Percentiles rank a stretch among this genome's conserved stretches.
phyloP scores from a whole-genome alignment of 1,284 basidiomycete species.

The Polyporus tsugae region DNA sequence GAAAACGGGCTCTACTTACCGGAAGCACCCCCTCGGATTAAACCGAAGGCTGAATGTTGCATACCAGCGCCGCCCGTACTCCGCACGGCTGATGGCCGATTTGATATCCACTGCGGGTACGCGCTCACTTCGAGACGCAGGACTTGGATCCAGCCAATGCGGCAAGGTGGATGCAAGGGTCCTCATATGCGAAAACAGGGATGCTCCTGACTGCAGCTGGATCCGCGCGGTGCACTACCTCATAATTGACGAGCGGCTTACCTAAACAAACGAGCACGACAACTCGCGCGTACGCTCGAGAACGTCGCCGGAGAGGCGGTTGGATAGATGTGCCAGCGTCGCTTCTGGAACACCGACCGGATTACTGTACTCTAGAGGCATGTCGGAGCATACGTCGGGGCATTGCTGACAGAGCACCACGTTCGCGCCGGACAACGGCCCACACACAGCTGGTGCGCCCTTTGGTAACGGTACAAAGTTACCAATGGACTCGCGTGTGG shows the following conservation, averaged over 20 bases:
- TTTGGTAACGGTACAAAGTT: too few relatives aligned
- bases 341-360: neutral
- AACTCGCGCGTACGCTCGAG: neutral
- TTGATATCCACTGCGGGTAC: neutral
- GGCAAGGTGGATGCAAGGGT: neutral
- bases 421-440: neutral
- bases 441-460: too few relatives aligned
- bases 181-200: neutral
- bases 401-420: neutral
- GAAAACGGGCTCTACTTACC: neutral
- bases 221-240: neutral
- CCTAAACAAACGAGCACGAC: constrained; percentile 1
- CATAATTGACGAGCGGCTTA: neutral
- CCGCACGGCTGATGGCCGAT: neutral
- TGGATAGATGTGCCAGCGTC: neutral
- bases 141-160: neutral
- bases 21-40: neutral
- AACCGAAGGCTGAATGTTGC: neutral
- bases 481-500: neutral
- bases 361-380: neutral
- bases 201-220: neutral
- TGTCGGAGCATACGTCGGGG: constrained; percentile 8
- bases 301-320: neutral
- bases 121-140: constrained; percentile 4
- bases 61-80: neutral